These are phyloP conservation scores for Ministeria vibrans DNA, from an alignment of 78 protist genomes.

Conservation along the genomic window DNA sequence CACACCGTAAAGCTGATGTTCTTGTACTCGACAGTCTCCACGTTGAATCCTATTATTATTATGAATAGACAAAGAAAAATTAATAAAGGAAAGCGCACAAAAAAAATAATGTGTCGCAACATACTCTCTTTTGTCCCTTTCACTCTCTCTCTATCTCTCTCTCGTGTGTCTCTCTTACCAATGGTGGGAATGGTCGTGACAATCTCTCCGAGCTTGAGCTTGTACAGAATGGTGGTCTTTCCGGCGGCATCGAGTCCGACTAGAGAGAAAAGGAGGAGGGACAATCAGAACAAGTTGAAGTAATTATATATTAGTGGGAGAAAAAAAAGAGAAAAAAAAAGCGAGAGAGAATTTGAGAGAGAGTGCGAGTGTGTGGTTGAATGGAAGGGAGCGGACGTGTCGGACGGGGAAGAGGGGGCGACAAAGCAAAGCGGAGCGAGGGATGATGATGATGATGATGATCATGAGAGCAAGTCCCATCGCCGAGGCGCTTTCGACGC, in stretches of 20 bases:
- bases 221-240: conserved; percentile 68
- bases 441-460: too few species aligned
- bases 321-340: not conserved
- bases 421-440: not conserved
- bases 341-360: not conserved
- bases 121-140: not conserved
- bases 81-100: not conserved
- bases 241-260: conserved; percentile 94
- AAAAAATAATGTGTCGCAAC: not conserved
- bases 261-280: conserved; percentile 10
- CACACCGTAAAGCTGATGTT: conserved; percentile 83
- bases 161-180: not conserved
- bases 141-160: too few species aligned
- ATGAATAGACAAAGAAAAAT: not conserved
- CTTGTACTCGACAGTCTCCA: conserved; percentile 85
- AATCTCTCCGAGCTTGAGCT: conserved; percentile 59
- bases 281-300: not conserved
- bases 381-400: too few species aligned
- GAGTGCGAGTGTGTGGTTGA: not conserved
- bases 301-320: not conserved
- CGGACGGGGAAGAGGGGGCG: not conserved
- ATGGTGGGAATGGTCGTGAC: conserved; percentile 67
- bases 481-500: too few species aligned
- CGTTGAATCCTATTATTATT: conserved; percentile 96
- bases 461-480: too few species aligned